A percentile compares a stretch with the other conserved stretches of the same genome.
Conservation (phyloP, 2,329 filamentous ascomycete species). For the Chalaropsis thielavioides region DNA sequence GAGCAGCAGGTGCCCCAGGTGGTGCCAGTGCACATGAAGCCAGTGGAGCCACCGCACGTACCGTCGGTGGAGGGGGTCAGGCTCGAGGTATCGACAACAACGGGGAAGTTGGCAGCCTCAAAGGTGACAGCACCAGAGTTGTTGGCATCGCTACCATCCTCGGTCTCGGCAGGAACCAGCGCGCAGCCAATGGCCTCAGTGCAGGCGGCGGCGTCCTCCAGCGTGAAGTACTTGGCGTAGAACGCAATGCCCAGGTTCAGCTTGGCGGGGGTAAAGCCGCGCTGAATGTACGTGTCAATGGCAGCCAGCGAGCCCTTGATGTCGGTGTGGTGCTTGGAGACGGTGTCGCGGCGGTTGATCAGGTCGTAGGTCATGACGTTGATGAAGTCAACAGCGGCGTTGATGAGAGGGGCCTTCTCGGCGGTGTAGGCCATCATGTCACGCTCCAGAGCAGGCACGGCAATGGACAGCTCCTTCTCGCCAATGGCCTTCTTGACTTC, state of each 20-base stretch:
- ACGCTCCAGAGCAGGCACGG: constrained; percentile 46
- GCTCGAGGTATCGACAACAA: background rate
- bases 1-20: constrained; percentile 38
- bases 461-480: constrained; percentile 44
- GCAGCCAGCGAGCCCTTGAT: constrained; percentile 39
- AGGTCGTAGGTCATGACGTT: constrained; percentile 58
- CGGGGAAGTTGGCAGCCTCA: background rate
- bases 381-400: constrained; percentile 46
- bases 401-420: constrained; percentile 43
- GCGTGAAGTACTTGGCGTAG: constrained; percentile 51
- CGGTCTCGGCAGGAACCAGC: constrained; percentile 39
- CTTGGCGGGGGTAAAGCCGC: constrained; percentile 36
- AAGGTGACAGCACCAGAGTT: background rate
- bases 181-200: constrained; percentile 38
- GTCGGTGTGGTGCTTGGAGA: constrained; percentile 50
- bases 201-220: constrained; percentile 28
- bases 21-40: constrained; percentile 35
- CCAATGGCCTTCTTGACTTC: constrained; percentile 45
- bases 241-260: constrained; percentile 50
- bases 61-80: background rate
- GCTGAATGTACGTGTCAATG: constrained; percentile 44
- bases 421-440: constrained; percentile 56
- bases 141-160: background rate
- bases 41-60: background rate
- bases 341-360: constrained; percentile 52